A percentile compares a stretch with the other conserved stretches of the same genome.
These are phyloP conservation scores for Suhomyces sp. DNA, from an alignment of 805 yeast species.

Conservation along the genomic window DNA sequence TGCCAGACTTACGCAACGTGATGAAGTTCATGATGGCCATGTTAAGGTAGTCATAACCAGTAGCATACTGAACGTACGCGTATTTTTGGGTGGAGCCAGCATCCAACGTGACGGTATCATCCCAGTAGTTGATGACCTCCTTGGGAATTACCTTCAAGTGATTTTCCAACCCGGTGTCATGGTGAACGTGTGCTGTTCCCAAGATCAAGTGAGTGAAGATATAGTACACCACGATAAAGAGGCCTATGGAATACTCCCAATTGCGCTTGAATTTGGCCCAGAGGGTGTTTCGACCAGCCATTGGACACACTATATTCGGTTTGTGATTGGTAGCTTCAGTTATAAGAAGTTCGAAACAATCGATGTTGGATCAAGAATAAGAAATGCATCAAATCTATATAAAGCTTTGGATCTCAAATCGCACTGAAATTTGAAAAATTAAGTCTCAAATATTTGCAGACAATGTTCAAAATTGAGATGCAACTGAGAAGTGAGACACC, in stretches of 20 bases:
- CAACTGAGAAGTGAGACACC: too few relatives aligned
- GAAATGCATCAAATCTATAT: too few relatives aligned
- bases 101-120: conserved; percentile 3
- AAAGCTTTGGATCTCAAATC: too few relatives aligned
- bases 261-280: conserved; percentile 8
- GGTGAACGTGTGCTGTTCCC: conserved; percentile 12
- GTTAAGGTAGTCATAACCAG: conserved; percentile 50
- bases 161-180: conserved; percentile 13
- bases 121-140: conserved; percentile 19
- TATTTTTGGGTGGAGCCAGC: conserved; percentile 19
- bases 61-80: conserved; percentile 65
- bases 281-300: not conserved
- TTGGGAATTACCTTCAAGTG: conserved; percentile 23
- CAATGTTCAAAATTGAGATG: too few relatives aligned
- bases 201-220: conserved; percentile 18
- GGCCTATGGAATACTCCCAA: conserved; percentile 27
- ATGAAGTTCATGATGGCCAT: conserved; percentile 48
- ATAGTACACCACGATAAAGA: conserved; percentile 20
- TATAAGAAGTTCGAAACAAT: too few relatives aligned
- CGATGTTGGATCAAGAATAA: too few relatives aligned
- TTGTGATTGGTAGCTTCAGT: too few relatives aligned
- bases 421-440: too few relatives aligned
- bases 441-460: too few relatives aligned
- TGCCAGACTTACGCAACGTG: conserved; percentile 32
- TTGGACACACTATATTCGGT: not conserved